These are phyloP conservation scores for Tricholomella constricta DNA, from an alignment of 768 basidiomycete genomes.

Conservation along the genomic window DNA sequence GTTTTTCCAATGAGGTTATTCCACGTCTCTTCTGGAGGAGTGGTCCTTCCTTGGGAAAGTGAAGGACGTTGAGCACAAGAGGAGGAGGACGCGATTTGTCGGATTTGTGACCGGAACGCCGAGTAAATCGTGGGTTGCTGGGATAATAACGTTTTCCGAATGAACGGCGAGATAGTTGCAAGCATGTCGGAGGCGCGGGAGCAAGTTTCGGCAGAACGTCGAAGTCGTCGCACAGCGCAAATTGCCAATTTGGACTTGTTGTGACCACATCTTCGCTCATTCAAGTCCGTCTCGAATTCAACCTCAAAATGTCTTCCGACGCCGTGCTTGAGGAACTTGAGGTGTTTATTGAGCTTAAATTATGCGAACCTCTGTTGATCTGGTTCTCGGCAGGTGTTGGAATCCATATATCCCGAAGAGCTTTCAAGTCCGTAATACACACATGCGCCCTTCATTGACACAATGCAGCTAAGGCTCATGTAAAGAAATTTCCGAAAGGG, in stretches of 20 bases:
- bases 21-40: not conserved
- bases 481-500: constrained; percentile 83
- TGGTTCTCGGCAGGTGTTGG: constrained; percentile 66
- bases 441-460: constrained; percentile 23
- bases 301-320: constrained; percentile 56
- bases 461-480: constrained; percentile 25
- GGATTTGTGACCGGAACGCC: constrained; percentile 7
- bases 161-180: constrained; percentile 9
- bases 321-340: constrained; percentile 88
- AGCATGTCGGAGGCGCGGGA: constrained; percentile 5
- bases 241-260: constrained; percentile 16
- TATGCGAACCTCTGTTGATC: constrained; percentile 9
- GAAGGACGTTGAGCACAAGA: not conserved
- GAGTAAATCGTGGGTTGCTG: constrained; percentile 1
- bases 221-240: not conserved
- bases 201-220: not conserved
- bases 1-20: not conserved
- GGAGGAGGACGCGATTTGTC: not conserved
- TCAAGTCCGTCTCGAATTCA: too few relatives aligned
- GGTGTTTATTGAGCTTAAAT: constrained; percentile 43
- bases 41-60: not conserved
- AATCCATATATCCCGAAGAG: constrained; percentile 95
- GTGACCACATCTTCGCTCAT: not conserved
- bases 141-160: constrained; percentile 4
- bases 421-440: constrained; percentile 72